Conservation (phyloP, 345 rosid species). For the Camelina neglecta region DNA sequence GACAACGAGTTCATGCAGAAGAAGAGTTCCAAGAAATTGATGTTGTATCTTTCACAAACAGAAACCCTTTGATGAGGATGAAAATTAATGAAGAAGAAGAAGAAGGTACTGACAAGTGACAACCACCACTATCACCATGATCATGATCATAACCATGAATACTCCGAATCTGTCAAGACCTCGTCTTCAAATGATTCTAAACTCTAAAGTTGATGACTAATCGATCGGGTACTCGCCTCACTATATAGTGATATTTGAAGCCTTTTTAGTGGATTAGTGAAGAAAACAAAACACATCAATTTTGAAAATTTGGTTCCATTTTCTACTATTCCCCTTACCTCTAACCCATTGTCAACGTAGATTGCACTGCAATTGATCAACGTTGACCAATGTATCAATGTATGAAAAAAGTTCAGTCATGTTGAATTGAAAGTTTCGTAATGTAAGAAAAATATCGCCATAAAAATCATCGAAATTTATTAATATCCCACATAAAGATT, state of each 20-base stretch:
- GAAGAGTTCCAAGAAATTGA: too few relatives aligned
- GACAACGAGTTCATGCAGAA: too few relatives aligned
- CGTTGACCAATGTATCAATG: neutral
- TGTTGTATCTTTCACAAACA: too few relatives aligned
- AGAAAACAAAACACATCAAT: neutral
- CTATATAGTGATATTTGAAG: neutral
- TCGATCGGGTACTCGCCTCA: neutral
- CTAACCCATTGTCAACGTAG: neutral
- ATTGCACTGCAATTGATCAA: neutral
- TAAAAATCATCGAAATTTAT: neutral
- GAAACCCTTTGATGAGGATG: too few relatives aligned
- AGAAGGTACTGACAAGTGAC: too few relatives aligned
- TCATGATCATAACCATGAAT: conserved; percentile 21
- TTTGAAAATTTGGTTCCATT: neutral
- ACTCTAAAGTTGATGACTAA: conserved; percentile 33
- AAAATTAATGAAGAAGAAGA: too few relatives aligned
- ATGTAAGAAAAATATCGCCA: neutral
- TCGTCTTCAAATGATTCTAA: conserved; percentile 39
- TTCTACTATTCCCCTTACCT: neutral
- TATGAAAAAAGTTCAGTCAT: neutral
- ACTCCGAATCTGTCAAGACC: conserved; percentile 28
- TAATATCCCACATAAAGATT: neutral
- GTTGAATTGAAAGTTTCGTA: neutral
- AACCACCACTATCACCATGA: conserved; percentile 23
- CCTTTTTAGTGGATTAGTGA: neutral